A percentile compares a stretch with the other conserved stretches of the same genome.
These are phyloP conservation scores for Globisporangium paddicum DNA, from an alignment of 352 stramenopile genomes.

Conservation along the genomic window DNA sequence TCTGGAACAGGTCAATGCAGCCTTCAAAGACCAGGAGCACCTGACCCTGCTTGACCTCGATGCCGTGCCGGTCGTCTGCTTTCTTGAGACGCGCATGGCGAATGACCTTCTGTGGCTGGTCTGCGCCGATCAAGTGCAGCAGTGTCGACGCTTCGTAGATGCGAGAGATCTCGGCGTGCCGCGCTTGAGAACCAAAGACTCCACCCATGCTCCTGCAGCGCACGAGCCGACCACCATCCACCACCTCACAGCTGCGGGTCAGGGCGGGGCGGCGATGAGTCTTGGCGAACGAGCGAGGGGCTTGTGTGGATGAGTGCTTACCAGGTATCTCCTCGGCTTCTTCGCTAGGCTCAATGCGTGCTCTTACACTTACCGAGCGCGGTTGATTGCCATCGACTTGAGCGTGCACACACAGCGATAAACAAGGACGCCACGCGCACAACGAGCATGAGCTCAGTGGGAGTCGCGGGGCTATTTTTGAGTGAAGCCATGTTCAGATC, in stretches of 20 bases:
- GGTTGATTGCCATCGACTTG: neutral
- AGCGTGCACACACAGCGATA: neutral
- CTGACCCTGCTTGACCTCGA: constrained; percentile 24
- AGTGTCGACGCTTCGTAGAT: constrained; percentile 61
- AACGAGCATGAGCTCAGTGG: neutral
- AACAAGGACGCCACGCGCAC: neutral
- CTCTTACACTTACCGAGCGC: neutral
- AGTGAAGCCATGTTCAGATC: neutral
- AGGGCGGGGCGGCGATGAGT: neutral
- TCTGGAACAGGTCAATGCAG: constrained; percentile 41
- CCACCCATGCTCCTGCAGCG: constrained; percentile 36
- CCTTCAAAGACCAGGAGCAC: constrained; percentile 58
- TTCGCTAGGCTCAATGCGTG: neutral
- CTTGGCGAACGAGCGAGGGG: neutral
- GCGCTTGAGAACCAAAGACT: constrained; percentile 37
- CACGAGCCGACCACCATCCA: constrained; percentile 10
- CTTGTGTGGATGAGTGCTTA: neutral
- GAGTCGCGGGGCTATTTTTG: neutral
- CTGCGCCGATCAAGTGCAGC: constrained; percentile 51
- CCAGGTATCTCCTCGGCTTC: neutral
- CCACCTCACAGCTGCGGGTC: neutral
- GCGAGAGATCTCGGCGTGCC: constrained; percentile 29
- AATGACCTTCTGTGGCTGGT: constrained; percentile 46
- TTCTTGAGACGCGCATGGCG: constrained; percentile 39
- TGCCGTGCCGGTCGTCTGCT: constrained; percentile 26